These are phyloP conservation scores for Scedosporium apiospermum DNA, from an alignment of 2,329 filamentous ascomycete genomes.

Conservation along the genomic window DNA sequence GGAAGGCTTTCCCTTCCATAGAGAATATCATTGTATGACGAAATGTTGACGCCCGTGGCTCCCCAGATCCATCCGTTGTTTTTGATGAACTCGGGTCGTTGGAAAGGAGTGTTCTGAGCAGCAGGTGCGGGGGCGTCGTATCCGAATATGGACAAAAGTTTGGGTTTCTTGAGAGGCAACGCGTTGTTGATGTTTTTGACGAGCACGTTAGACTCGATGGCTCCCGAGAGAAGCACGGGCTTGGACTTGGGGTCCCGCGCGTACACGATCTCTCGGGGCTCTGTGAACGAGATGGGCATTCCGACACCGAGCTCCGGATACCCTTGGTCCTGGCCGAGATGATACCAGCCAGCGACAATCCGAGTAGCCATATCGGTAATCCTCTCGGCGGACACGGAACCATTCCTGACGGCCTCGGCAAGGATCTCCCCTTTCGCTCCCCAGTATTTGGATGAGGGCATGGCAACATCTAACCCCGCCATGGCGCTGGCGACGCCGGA, in stretches of 20 bases:
- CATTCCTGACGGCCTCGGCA: constrained; percentile 66
- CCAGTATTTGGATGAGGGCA: constrained; percentile 33
- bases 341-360: constrained; percentile 46
- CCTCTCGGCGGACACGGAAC: constrained; percentile 55
- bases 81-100: neutral
- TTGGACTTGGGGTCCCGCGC: constrained; percentile 19
- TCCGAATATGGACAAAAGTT: constrained; percentile 47
- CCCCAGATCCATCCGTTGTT: neutral
- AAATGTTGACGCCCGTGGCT: neutral
- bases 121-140: constrained; percentile 10
- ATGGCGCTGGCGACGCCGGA: constrained; percentile 49
- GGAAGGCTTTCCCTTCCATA: neutral
- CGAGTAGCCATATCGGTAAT: constrained; percentile 17
- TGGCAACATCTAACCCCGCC: constrained; percentile 62
- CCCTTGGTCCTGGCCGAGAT: constrained; percentile 39
- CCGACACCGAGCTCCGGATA: constrained; percentile 35
- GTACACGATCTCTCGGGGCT: constrained; percentile 32
- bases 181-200: constrained; percentile 59
- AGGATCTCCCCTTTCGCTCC: constrained; percentile 57
- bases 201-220: constrained; percentile 39
- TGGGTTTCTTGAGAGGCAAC: constrained; percentile 49
- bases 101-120: neutral
- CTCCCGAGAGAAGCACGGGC: constrained; percentile 39
- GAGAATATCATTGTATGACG: neutral
- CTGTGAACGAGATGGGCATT: constrained; percentile 37